phyloP scores from a whole-genome alignment of 2,329 filamentous ascomycete genomes.

The Colletotrichum limetticola region DNA sequence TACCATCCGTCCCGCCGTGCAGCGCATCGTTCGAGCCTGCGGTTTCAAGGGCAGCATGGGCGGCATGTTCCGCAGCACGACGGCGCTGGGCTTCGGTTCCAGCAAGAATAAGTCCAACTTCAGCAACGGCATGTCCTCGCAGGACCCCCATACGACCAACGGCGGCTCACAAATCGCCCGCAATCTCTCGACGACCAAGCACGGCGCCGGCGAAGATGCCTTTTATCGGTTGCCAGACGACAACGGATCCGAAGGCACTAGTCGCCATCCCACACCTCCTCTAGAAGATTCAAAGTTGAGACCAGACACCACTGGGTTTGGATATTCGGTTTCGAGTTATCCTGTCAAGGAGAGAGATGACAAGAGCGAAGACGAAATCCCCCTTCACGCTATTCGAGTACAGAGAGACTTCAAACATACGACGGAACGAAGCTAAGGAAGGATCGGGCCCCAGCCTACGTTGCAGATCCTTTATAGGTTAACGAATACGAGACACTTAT shows the following conservation, averaged over 20 bases:
- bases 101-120: conserved; percentile 36
- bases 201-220: conserved; percentile 30
- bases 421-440: not conserved
- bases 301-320: conserved; percentile 43
- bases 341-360: conserved; percentile 41
- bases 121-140: conserved; percentile 32
- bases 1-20: conserved; percentile 59
- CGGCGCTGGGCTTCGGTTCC: conserved; percentile 39
- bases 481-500: too few species aligned
- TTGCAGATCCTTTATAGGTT: too few species aligned
- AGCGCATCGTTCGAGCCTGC: conserved; percentile 48
- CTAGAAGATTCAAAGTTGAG: conserved; percentile 41
- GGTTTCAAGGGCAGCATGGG: conserved; percentile 50
- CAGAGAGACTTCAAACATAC: conserved; percentile 48
- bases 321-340: conserved; percentile 45
- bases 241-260: conserved; percentile 39
- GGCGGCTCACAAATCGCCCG: conserved; percentile 10
- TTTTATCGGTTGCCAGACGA: conserved; percentile 49
- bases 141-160: conserved; percentile 14
- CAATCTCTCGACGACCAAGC: conserved; percentile 16
- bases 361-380: conserved; percentile 49
- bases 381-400: conserved; percentile 51
- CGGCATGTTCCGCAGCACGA: conserved; percentile 42
- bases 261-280: conserved; percentile 1
- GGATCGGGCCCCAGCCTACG: too few species aligned